Evolutionary conservation across 306 rosid genomes (phyloP).

Genomic region (Albizia julibrissin): DNA sequence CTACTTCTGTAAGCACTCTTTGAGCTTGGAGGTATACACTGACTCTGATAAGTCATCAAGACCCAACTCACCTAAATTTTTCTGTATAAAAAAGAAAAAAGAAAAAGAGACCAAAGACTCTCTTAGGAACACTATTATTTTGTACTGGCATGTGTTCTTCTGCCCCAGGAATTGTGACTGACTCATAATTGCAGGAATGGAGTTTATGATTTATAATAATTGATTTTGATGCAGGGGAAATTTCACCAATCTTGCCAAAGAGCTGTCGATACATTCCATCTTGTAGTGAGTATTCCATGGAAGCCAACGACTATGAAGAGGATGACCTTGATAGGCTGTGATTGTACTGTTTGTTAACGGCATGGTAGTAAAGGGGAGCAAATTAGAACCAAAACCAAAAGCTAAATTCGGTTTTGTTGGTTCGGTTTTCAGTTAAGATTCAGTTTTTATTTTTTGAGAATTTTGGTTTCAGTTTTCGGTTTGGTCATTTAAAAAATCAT

Average conservation of each 20-base stretch:
- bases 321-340: slow-evolving; percentile 43
- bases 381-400: no score
- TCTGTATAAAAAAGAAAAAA: no score
- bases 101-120: not conserved
- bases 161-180: not conserved
- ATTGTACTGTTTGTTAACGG: slow-evolving; percentile 51
- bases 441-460: no score
- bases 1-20: no score
- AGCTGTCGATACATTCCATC: slow-evolving; percentile 86
- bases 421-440: no score
- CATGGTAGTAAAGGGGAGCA: no score
- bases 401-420: no score
- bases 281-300: slow-evolving; percentile 95
- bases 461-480: no score
- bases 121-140: not conserved
- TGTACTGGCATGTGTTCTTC: not conserved
- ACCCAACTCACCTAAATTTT: no score
- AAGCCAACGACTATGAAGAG: slow-evolving; percentile 62
- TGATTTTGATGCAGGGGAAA: slow-evolving; percentile 61
- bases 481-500: no score
- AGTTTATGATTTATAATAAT: not conserved
- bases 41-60: no score
- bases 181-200: not conserved
- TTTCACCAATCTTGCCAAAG: slow-evolving; percentile 78
- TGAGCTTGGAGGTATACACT: no score